Percentiles rank a stretch among this genome's conserved stretches.
Evolutionary conservation across 2,329 filamentous ascomycete species (phyloP).

Genomic region (Colletotrichum cereale): DNA sequence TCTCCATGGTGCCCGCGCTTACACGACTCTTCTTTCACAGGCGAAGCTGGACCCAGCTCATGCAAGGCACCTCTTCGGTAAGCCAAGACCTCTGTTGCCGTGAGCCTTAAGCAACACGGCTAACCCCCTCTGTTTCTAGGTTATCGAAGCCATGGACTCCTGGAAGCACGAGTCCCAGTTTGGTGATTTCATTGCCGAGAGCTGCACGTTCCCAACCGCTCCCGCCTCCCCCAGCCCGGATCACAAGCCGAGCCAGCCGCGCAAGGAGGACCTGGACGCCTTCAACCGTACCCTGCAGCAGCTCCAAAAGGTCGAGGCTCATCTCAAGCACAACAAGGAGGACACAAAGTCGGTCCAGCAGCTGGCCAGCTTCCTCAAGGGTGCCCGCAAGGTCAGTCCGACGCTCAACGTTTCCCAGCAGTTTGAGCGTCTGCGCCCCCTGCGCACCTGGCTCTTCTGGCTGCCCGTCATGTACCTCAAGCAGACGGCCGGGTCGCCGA

Average conservation of each 20-base stretch:
- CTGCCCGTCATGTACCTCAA: constrained; percentile 88
- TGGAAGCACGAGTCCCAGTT: constrained; percentile 94
- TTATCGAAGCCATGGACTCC: constrained; percentile 90
- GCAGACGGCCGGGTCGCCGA: constrained; percentile 79
- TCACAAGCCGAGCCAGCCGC: constrained; percentile 71
- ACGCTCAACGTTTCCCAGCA: constrained; percentile 82
- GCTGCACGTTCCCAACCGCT: constrained; percentile 78
- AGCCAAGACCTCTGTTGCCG: constrained; percentile 50
- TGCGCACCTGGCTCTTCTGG: constrained; percentile 97
- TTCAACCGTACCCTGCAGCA: constrained; percentile 76
- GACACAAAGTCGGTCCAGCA: constrained; percentile 77
- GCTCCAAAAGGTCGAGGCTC: constrained; percentile 75
- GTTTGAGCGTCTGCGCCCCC: constrained; percentile 88
- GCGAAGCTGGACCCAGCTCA: constrained; percentile 92
- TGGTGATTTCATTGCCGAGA: constrained; percentile 83
- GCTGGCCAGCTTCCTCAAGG: constrained; percentile 79
- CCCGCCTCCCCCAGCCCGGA: constrained; percentile 73
- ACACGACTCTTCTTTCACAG: constrained; percentile 60
- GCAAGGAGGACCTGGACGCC: constrained; percentile 77
- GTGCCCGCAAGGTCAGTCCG: constrained; percentile 77
- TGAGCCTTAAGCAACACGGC: not conserved
- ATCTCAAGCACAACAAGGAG: constrained; percentile 77
- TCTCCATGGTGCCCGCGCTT: constrained; percentile 47
- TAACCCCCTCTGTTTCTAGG: constrained; percentile 51
- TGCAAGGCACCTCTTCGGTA: constrained; percentile 91